A percentile compares a stretch with the other conserved stretches of the same genome.
These are phyloP conservation scores for Wickerhamiella qilinensis DNA, from an alignment of 805 yeast genomes.

Conservation along the genomic window DNA sequence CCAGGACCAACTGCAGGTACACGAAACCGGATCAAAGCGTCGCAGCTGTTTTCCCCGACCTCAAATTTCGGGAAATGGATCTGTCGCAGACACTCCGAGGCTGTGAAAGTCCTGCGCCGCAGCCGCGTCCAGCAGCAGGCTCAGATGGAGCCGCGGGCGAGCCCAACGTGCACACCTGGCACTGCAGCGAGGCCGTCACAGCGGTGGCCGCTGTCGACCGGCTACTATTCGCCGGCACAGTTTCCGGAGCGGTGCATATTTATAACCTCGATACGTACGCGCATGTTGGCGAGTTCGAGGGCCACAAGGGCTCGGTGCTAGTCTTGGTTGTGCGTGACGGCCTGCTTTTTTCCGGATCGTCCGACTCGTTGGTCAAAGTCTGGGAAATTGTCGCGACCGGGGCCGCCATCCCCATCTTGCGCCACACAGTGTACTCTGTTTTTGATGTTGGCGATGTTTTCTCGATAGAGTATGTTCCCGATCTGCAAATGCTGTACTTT, in stretches of 20 bases:
- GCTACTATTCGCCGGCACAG: slow-evolving; percentile 72
- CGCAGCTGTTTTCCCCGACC: too few species aligned
- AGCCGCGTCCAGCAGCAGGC: background rate
- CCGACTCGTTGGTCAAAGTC: slow-evolving; percentile 75
- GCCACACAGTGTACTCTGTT: slow-evolving; percentile 66
- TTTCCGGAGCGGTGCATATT: slow-evolving; percentile 61
- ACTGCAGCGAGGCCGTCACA: slow-evolving; percentile 51
- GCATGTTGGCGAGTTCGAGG: slow-evolving; percentile 33
- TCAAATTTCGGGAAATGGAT: too few species aligned
- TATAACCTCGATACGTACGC: slow-evolving; percentile 53
- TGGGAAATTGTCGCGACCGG: slow-evolving; percentile 42
- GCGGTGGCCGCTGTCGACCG: slow-evolving; percentile 27
- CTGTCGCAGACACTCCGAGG: background rate
- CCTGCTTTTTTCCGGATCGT: slow-evolving; percentile 73
- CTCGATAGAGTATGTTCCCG: slow-evolving; percentile 54
- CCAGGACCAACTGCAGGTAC: too few species aligned
- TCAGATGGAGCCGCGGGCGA: background rate
- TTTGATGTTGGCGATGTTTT: slow-evolving; percentile 90
- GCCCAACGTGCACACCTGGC: slow-evolving; percentile 33
- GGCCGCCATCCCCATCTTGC: slow-evolving; percentile 3
- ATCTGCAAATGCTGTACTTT: slow-evolving; percentile 45
- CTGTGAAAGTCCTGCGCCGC: background rate
- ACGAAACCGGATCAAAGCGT: too few species aligned
- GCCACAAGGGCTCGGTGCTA: slow-evolving; percentile 62
- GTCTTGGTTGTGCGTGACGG: slow-evolving; percentile 31